Evolutionary conservation across 2,329 filamentous ascomycete genomes (phyloP).

Genomic region (Chrysoporthe cubensis): DNA sequence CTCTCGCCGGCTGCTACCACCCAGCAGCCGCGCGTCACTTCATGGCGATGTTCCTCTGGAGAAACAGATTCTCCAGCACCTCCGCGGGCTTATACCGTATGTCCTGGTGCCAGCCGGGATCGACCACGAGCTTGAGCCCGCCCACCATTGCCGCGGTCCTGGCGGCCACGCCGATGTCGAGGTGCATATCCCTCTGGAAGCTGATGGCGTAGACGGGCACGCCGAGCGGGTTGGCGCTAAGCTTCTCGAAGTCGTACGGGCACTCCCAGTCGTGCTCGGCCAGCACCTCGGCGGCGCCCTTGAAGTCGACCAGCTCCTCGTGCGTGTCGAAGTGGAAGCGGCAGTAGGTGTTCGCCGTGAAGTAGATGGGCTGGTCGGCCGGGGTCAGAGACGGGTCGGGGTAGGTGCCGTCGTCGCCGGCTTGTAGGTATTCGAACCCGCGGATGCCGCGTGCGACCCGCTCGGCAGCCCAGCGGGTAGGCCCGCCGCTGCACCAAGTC

Average conservation of each 20-base stretch:
- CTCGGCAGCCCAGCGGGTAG: constrained; percentile 66
- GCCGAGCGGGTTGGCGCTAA: constrained; percentile 1
- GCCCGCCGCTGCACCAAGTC: constrained; percentile 64
- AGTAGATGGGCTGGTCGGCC: constrained; percentile 54
- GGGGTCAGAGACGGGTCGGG: constrained; percentile 30
- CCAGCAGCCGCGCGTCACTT: not conserved
- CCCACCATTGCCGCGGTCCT: constrained; percentile 14
- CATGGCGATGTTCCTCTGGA: not conserved
- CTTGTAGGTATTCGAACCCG: constrained; percentile 38
- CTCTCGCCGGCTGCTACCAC: not conserved
- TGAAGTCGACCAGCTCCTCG: constrained; percentile 60
- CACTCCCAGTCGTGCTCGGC: constrained; percentile 20
- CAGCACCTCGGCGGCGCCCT: constrained; percentile 59
- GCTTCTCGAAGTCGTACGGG: constrained; percentile 17
- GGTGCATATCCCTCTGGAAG: constrained; percentile 16
- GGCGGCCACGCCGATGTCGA: constrained; percentile 2
- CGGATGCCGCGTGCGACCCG: constrained; percentile 45
- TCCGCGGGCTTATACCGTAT: constrained; percentile 14
- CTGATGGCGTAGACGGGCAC: constrained; percentile 18
- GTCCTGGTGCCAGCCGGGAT: constrained; percentile 15
- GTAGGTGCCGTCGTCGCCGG: constrained; percentile 34
- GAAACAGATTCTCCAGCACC: constrained; percentile 12
- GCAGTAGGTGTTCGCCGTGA: constrained; percentile 75
- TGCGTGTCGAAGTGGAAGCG: constrained; percentile 69
- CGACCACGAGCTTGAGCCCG: constrained; percentile 10